Percentiles rank a stretch among this genome's conserved stretches.
Conservation (phyloP, 2,329 filamentous ascomycete species). For the Neoascochyta sp. region DNA sequence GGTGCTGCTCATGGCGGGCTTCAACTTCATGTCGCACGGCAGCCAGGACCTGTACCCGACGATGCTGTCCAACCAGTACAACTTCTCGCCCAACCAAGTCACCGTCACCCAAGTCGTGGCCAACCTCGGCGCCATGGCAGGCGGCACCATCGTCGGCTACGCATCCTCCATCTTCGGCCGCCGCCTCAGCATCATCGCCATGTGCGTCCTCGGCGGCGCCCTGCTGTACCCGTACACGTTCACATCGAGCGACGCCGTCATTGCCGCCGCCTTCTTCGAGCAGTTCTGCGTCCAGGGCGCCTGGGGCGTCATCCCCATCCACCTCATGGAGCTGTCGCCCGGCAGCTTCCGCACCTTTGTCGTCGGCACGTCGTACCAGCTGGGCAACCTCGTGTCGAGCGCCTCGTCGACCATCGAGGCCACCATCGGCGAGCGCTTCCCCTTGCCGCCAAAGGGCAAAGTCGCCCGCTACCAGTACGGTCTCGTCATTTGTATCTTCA, state of each 20-base stretch:
- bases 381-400: slow-evolving; percentile 69
- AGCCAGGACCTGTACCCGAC: slow-evolving; percentile 64
- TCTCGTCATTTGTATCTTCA: slow-evolving; percentile 84
- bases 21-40: slow-evolving; percentile 88
- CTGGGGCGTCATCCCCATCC: slow-evolving; percentile 55
- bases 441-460: slow-evolving; percentile 54
- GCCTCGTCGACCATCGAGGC: slow-evolving; percentile 73
- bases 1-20: slow-evolving; percentile 82
- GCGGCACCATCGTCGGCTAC: slow-evolving; percentile 48
- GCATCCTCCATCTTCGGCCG: slow-evolving; percentile 46
- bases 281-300: slow-evolving; percentile 48
- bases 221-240: slow-evolving; percentile 83
- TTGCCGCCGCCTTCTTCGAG: slow-evolving; percentile 79
- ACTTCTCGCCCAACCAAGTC: slow-evolving; percentile 48
- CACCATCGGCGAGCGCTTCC: slow-evolving; percentile 70
- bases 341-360: slow-evolving; percentile 71
- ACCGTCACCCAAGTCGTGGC: slow-evolving; percentile 51
- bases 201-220: slow-evolving; percentile 63
- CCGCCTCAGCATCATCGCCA: slow-evolving; percentile 47
- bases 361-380: slow-evolving; percentile 70
- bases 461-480: slow-evolving; percentile 57
- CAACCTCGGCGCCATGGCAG: slow-evolving; percentile 49
- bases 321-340: slow-evolving; percentile 72
- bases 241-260: slow-evolving; percentile 58
- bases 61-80: slow-evolving; percentile 57